Percentiles rank a stretch among this genome's conserved stretches.
These are phyloP conservation scores for Russula olivacea DNA, from an alignment of 768 basidiomycete species.

Conservation along the genomic window DNA sequence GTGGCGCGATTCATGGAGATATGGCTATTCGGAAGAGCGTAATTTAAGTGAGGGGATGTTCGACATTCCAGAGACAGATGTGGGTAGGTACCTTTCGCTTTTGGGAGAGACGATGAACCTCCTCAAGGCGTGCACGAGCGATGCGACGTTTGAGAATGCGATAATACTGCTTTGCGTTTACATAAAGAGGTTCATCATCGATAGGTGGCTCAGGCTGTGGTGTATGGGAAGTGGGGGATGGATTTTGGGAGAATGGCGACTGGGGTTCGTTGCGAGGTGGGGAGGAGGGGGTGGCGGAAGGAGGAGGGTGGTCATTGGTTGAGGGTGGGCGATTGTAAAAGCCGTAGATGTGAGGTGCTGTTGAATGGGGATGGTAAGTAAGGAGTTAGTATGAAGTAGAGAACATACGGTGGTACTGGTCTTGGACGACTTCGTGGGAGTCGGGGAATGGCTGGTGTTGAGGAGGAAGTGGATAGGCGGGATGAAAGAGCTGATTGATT, in stretches of 20 bases:
- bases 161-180: conserved; percentile 99
- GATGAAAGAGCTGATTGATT: conserved; percentile 57
- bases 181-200: conserved; percentile 97
- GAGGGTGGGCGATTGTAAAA: conserved; percentile 30
- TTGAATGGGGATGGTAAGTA: conserved; percentile 10
- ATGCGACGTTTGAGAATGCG: conserved; percentile 94
- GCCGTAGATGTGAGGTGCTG: conserved; percentile 21
- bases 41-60: neutral
- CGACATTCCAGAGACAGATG: neutral
- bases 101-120: conserved; percentile 85
- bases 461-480: conserved; percentile 46
- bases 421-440: conserved; percentile 27
- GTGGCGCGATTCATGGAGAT: conserved; percentile 96
- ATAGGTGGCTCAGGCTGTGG: conserved; percentile 41
- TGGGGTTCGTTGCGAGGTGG: conserved; percentile 21
- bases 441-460: conserved; percentile 32
- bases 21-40: conserved; percentile 54
- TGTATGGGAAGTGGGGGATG: conserved; percentile 29
- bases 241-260: conserved; percentile 14
- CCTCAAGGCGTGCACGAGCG: conserved; percentile 86
- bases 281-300: conserved; percentile 14
- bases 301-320: conserved; percentile 27
- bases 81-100: conserved; percentile 71
- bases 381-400: conserved; percentile 19
- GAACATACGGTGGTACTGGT: conserved; percentile 20